Base-by-base conservation (phyloP, 2,329 filamentous ascomycete species). In the Acephala macrosclerotiorum region DNA sequence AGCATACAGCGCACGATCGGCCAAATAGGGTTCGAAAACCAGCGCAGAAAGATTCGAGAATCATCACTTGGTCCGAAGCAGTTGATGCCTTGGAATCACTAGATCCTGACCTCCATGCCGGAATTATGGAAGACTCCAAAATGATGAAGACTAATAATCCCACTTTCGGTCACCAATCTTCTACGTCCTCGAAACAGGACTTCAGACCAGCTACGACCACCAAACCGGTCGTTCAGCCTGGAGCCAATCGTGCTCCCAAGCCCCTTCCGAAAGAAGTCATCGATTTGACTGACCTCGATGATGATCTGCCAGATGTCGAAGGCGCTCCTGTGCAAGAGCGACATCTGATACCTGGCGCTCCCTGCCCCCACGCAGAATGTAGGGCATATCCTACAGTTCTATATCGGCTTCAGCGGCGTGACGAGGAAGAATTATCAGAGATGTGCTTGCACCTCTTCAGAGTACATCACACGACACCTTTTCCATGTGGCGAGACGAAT, bases 61-160 rank as follows among this genome's bases (percentile, higher is more conserved):
- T 75, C 11, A 64, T 75, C 29, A 73, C 66, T 63, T 76, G 74
- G 75, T 68, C 69, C n/a, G 68, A 75, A 45, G 74, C 74, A n/a
- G 69, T 73, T 20, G 68, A 71, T 33, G 63, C 66, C 9, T 72
- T 75, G 18, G 69, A 73, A 67, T 65, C 68, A 12, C 25, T 72
- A 9, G 74, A 76, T 57, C 73, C 73, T 33, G 67, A 69, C 25
- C 53, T 74, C 16, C 71, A 75, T 56, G 72, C 71, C n/a, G 70
- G 67, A 18, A 68, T 76, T 20, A 40, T 73, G 14, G 62, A 72
- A 35, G 74, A 75, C 62, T 65, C 66, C n/a, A 63, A 56, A 35
- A 49, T 22, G 42, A 61, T 47, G 33, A 68, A 70, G 60, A 55
- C 36, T 62, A 51, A 58, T 12, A 55, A 55, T 29, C 18, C 16